Evolutionary conservation across 2,329 filamentous ascomycete species (phyloP), one percentile per base, ranked within the genome.

Genomic region (Colletotrichum orchidophilum): DNA sequence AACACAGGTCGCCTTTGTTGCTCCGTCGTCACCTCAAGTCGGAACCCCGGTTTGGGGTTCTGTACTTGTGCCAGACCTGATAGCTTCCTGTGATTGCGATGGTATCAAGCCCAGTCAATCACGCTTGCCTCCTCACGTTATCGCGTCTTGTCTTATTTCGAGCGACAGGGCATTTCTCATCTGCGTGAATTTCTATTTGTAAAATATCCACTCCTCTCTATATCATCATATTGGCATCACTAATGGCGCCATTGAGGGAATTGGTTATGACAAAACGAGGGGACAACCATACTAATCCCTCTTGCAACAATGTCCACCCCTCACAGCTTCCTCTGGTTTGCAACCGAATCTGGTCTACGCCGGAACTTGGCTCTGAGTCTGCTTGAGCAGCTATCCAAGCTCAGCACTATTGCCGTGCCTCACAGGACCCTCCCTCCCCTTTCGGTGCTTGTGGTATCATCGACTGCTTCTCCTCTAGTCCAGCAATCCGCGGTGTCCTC

Each of bases 361-460:
- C 39, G 58, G 54, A 50, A 46, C 66, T 63, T 62, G 55, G 52
- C 60, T 52, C 55, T 53, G 29, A n/a, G 42, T 21, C 39, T 46
- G 39, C 39, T 46, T 21, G 18, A 21, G 50, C 42, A 46, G 50
- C 53, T 68, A 68, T 66, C 64, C 64, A 62, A 71, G 60, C 21
- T 15, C 33, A 29, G 57, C 33, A 15, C 52, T 49, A 54, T 50
- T 33, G 39, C 33, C 35, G 54, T 57, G 61, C 49, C 21, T 27
- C 24, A 49, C 24, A 21, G n/a, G 63, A 15, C 18, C 53, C 53
- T 31, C 58, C 13, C n/a, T 42, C 39, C 15, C 39, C 31, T 29
- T 33, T 54, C 49, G 18, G 53, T 67, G 66, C 61, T 50, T 58
- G 61, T 72, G 71, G 71, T 73, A 73, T 73, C 71, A 73, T 73